Conservation (phyloP, 495 filamentous ascomycete genomes). For the Tuber brumale region DNA sequence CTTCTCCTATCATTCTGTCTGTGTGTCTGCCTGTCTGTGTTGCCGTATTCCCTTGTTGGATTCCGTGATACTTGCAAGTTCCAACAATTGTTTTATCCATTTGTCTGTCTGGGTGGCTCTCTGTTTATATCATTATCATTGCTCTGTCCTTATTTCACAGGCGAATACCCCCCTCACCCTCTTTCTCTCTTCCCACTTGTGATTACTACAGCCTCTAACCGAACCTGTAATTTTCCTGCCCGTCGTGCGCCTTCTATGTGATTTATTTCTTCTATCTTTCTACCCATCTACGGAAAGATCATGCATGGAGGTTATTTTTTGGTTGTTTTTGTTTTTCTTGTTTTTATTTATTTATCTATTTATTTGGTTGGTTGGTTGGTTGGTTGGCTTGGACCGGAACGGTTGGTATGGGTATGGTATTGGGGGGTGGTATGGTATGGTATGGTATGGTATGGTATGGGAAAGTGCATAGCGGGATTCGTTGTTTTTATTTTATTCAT, state of each 20-base stretch:
- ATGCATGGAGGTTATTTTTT: not conserved
- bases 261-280: not conserved
- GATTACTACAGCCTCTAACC: not conserved
- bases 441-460: not conserved
- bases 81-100: not conserved
- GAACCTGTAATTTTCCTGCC: not conserved
- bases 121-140: constrained; percentile 29
- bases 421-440: not conserved
- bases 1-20: constrained; percentile 20
- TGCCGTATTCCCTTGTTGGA: constrained; percentile 8
- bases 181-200: constrained; percentile 24
- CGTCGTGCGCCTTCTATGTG: not conserved
- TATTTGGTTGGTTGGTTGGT: not conserved
- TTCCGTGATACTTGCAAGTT: too few relatives aligned
- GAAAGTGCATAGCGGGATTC: constrained; percentile 4
- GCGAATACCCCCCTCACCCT: constrained; percentile 29
- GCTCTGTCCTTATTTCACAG: constrained; percentile 19
- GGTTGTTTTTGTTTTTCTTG: not conserved
- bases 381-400: not conserved
- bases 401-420: not conserved
- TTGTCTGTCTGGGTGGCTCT: not conserved
- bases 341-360: not conserved
- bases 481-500: not conserved
- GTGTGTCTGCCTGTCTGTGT: constrained; percentile 24
- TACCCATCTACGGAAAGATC: not conserved